phyloP scores from a whole-genome alignment of 164 flowering plant genomes.

The Litsea cubeba region DNA sequence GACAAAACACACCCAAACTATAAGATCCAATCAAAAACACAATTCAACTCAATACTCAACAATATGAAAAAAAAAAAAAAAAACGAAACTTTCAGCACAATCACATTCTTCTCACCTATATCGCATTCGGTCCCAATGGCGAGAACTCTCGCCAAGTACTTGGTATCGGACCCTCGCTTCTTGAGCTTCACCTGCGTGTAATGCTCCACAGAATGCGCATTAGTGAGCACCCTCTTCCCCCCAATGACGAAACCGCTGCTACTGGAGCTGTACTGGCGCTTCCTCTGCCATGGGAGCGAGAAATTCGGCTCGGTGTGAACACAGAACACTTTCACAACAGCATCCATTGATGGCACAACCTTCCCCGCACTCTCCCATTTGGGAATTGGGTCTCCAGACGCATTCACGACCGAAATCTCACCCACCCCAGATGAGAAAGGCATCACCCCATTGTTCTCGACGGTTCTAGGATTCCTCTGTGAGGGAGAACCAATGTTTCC shows the following conservation, averaged over 20 bases:
- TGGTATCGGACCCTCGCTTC: constrained; percentile 93
- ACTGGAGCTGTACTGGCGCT: constrained; percentile 87
- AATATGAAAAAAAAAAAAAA: too few relatives aligned
- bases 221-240: constrained; percentile 86
- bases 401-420: constrained; percentile 6
- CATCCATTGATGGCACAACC: constrained; percentile 82
- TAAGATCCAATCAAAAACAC: background rate
- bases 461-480: constrained; percentile 10
- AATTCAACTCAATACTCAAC: too few relatives aligned
- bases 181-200: constrained; percentile 94
- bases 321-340: constrained; percentile 98
- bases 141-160: constrained; percentile 85
- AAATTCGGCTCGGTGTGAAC: constrained; percentile 95
- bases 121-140: constrained; percentile 98
- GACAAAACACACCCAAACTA: background rate
- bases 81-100: too few relatives aligned
- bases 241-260: constrained; percentile 90
- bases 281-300: constrained; percentile 98
- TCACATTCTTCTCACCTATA: constrained; percentile 44
- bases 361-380: constrained; percentile 29
- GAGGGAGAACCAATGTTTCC: constrained; percentile 8
- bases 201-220: constrained; percentile 98
- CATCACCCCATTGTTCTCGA: background rate
- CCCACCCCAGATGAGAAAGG: constrained; percentile 3
- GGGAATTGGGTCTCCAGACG: constrained; percentile 9